A percentile compares a stretch with the other conserved stretches of the same genome.
phyloP scores from a whole-genome alignment of 352 stramenopile genomes.

The Globisporangium radiosum region DNA sequence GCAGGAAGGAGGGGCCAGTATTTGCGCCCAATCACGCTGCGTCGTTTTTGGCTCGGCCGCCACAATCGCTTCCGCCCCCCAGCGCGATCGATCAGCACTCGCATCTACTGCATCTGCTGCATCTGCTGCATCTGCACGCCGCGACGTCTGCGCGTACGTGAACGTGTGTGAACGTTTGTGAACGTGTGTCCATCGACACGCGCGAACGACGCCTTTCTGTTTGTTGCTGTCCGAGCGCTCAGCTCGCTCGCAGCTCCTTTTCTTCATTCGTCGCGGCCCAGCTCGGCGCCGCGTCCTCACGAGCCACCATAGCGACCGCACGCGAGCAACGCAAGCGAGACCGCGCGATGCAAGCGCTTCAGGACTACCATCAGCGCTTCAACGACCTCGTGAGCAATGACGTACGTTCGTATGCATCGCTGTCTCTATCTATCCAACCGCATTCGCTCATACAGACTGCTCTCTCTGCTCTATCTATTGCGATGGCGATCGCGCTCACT shows the following conservation, averaged over 20 bases:
- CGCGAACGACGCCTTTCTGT: no score
- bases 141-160: no score
- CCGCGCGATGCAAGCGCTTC: slow-evolving; percentile 60
- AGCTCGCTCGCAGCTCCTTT: background rate
- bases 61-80: background rate
- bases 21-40: background rate
- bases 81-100: background rate
- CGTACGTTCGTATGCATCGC: slow-evolving; percentile 19
- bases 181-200: no score
- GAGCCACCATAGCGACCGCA: slow-evolving; percentile 7
- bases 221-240: no score
- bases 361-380: slow-evolving; percentile 74
- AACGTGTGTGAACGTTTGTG: background rate
- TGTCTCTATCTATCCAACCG: slow-evolving; percentile 2
- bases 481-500: background rate
- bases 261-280: no score
- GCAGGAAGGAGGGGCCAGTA: background rate
- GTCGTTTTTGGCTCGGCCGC: background rate
- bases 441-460: no score
- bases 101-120: background rate
- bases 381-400: slow-evolving; percentile 75
- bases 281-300: no score
- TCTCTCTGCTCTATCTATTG: background rate
- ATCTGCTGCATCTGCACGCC: background rate
- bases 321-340: slow-evolving; percentile 37